Percentiles rank a stretch among this genome's conserved stretches.
Evolutionary conservation across 441 rosid genomes (phyloP).

Genomic region (Populus hybrid): DNA sequence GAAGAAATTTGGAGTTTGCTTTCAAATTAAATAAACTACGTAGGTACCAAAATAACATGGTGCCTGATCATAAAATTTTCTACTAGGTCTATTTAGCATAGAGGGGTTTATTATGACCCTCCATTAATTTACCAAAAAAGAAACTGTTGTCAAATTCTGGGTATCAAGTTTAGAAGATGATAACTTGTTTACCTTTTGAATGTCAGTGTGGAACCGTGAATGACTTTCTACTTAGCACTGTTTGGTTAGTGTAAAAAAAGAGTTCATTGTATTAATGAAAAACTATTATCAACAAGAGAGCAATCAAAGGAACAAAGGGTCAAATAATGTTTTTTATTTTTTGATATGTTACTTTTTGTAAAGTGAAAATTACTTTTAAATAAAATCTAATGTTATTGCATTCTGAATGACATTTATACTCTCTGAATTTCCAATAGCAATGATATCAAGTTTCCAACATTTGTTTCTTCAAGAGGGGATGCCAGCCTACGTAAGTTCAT

Average conservation of each 20-base stretch:
- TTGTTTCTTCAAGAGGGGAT: not conserved
- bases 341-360: not conserved
- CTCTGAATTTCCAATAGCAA: not conserved
- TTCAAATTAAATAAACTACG: not conserved
- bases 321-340: not conserved
- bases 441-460: not conserved
- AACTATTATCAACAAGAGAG: not conserved
- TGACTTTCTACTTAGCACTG: not conserved
- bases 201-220: not conserved
- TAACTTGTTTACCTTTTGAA: not conserved
- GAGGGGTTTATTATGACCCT: not conserved
- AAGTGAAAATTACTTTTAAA: not conserved
- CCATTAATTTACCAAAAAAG: not conserved
- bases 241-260: not conserved
- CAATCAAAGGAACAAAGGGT: not conserved
- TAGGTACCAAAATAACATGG: not conserved
- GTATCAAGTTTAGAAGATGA: not conserved
- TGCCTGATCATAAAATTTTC: not conserved
- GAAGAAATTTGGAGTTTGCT: not conserved
- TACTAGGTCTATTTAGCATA: not conserved
- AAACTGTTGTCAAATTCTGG: not conserved
- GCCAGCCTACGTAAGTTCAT: not conserved
- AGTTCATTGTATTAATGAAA: not conserved
- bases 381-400: not conserved
- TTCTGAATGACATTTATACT: not conserved